These are phyloP conservation scores for Porpolomopsis calyptriformis DNA, from an alignment of 768 basidiomycete genomes.

Conservation along the genomic window DNA sequence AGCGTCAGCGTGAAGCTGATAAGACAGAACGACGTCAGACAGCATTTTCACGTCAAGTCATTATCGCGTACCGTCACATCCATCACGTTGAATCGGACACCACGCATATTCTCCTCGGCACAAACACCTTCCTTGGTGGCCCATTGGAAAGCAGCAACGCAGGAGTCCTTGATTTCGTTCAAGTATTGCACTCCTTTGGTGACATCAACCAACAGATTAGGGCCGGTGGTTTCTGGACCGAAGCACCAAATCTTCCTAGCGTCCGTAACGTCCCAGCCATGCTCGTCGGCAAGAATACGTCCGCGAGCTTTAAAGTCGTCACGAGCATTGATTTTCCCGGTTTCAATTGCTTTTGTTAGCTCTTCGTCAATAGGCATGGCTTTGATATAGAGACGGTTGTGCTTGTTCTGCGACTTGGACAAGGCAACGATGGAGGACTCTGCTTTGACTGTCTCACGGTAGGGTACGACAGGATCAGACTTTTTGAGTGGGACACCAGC, in stretches of 20 bases:
- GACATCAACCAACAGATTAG: slow-evolving; percentile 94
- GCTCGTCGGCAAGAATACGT: slow-evolving; percentile 90
- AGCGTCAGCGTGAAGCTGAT: slow-evolving; percentile 90
- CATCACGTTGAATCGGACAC: slow-evolving; percentile 89
- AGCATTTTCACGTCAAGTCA: not conserved
- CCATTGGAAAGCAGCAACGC: slow-evolving; percentile 99
- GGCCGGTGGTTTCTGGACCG: slow-evolving; percentile 95
- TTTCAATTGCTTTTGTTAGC: slow-evolving; percentile 85
- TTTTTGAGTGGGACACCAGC: slow-evolving; percentile 98
- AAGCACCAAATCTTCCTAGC: slow-evolving; percentile 99
- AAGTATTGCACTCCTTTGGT: slow-evolving; percentile 99
- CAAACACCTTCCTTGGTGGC: slow-evolving; percentile 97
- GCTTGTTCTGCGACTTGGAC: slow-evolving; percentile 99
- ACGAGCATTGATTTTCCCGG: slow-evolving; percentile 73
- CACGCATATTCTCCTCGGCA: slow-evolving; percentile 98
- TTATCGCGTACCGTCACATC: slow-evolving; percentile 73
- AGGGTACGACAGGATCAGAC: slow-evolving; percentile 94
- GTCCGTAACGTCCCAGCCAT: slow-evolving; percentile 98
- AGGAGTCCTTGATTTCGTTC: slow-evolving; percentile 99
- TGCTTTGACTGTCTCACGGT: slow-evolving; percentile 93
- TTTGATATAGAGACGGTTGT: slow-evolving; percentile 95
- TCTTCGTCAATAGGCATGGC: slow-evolving; percentile 92
- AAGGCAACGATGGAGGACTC: slow-evolving; percentile 94
- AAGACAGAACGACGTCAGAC: not conserved
- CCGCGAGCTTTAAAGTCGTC: slow-evolving; percentile 98